phyloP scores from a whole-genome alignment of 1,139 yeast genomes.

The Yamadazyma atmosphaerica region DNA sequence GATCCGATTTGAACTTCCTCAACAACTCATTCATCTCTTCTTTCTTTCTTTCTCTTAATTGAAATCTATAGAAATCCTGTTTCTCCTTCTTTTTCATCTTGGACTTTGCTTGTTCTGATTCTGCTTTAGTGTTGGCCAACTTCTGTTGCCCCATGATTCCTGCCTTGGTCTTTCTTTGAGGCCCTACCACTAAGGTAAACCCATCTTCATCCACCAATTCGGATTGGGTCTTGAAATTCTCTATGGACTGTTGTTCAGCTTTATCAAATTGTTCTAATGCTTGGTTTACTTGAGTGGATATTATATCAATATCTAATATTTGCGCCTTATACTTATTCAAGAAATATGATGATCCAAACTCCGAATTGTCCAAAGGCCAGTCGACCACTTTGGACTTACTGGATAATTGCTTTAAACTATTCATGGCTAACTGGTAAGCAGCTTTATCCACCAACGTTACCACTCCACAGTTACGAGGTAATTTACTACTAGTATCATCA shows the following conservation, averaged over 20 bases:
- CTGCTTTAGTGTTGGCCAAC: constrained; percentile 40
- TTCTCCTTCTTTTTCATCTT: constrained; percentile 79
- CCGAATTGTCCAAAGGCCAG: constrained; percentile 31
- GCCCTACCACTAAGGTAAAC: constrained; percentile 84
- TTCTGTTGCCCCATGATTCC: constrained; percentile 61
- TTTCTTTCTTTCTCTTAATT: constrained; percentile 90
- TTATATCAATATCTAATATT: constrained; percentile 45
- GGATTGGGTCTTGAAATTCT: constrained; percentile 54
- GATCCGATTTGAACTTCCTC: constrained; percentile 84
- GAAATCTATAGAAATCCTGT: constrained; percentile 93
- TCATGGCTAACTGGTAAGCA: constrained; percentile 66
- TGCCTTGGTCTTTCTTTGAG: constrained; percentile 77
- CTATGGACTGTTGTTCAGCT: constrained; percentile 66
- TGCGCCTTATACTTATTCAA: constrained; percentile 27
- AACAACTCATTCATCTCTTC: constrained; percentile 87
- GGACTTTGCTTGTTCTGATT: constrained; percentile 42
- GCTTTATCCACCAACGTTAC: constrained; percentile 75
- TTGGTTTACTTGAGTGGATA: constrained; percentile 54
- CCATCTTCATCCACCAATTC: constrained; percentile 88
- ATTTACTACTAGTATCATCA: constrained; percentile 35
- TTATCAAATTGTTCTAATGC: constrained; percentile 68
- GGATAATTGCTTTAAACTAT: constrained; percentile 54
- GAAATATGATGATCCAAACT: constrained; percentile 31
- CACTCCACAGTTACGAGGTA: constrained; percentile 74
- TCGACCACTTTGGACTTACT: constrained; percentile 21